Evolutionary conservation across 2,329 filamentous ascomycete species (phyloP).

Genomic region (Fusarium pseudonygamai): DNA sequence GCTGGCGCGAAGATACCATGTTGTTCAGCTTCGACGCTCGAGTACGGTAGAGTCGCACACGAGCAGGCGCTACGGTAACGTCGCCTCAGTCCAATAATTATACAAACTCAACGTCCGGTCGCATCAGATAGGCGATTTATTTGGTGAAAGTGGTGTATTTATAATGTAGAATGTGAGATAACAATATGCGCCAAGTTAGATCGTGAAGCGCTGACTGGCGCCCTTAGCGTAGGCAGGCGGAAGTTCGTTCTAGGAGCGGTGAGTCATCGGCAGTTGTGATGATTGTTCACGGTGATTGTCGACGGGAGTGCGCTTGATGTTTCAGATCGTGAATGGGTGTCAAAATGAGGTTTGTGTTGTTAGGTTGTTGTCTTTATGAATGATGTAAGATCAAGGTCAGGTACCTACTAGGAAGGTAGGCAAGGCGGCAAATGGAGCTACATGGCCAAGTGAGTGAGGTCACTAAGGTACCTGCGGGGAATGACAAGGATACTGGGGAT

Average conservation of each 20-base stretch:
- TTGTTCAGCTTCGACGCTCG: constrained; percentile 1
- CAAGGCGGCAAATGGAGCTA: constrained; percentile 5
- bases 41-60: constrained; percentile 16
- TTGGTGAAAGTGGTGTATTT: constrained; percentile 4
- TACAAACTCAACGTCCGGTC: neutral
- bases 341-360: constrained; percentile 2
- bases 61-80: neutral
- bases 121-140: constrained; percentile 8
- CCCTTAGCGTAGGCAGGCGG: neutral
- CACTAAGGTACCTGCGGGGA: constrained; percentile 1
- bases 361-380: constrained; percentile 19
- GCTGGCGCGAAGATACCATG: constrained; percentile 38
- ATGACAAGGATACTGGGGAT: neutral
- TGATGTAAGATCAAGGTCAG: constrained; percentile 31
- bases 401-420: too few species aligned
- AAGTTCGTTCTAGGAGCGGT: neutral
- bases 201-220: constrained; percentile 11
- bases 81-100: neutral
- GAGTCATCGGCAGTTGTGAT: constrained; percentile 21
- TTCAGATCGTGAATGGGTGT: constrained; percentile 7
- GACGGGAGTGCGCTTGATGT: neutral
- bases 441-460: constrained; percentile 2
- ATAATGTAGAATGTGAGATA: constrained; percentile 8
- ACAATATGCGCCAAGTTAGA: neutral
- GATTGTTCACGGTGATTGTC: constrained; percentile 7